Conservation (phyloP, 2,329 filamentous ascomycete species). For the Dactylellina parvicollis region DNA sequence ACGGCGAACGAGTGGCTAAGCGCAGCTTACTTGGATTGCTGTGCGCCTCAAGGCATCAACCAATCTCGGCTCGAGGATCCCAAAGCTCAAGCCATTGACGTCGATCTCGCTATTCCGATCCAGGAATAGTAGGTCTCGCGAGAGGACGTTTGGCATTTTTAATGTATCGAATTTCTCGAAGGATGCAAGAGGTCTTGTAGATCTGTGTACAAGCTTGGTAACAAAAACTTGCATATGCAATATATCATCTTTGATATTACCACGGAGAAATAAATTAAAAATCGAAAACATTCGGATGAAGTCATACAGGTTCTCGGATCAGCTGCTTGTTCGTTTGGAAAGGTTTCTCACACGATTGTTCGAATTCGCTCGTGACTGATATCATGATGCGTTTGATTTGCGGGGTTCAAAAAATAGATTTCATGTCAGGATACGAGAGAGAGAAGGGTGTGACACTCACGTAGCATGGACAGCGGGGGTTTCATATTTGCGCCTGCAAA, state of each 20-base stretch:
- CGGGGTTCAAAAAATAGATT: constrained; percentile 4
- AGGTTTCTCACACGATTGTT: constrained; percentile 43
- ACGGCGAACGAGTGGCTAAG: too few relatives aligned
- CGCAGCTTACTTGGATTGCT: too few relatives aligned
- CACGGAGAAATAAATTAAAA: neutral
- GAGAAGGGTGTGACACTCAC: constrained; percentile 7
- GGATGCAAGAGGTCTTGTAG: constrained; percentile 1
- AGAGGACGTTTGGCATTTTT: neutral
- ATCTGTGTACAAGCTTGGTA: neutral
- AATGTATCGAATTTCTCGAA: constrained; percentile 26
- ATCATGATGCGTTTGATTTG: neutral
- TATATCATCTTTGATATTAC: neutral
- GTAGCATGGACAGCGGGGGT: too few relatives aligned
- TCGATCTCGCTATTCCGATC: constrained; percentile 17
- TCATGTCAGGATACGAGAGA: constrained; percentile 19
- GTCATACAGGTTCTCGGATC: constrained; percentile 7
- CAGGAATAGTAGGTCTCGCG: constrained; percentile 3
- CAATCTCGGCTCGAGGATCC: constrained; percentile 15
- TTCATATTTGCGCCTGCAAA: constrained; percentile 3
- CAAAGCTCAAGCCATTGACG: neutral
- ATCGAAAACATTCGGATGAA: too few relatives aligned
- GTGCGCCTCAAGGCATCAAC: constrained; percentile 27
- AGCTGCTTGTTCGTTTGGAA: constrained; percentile 21
- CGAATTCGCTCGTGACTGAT: constrained; percentile 4
- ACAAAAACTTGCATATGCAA: too few relatives aligned